Evolutionary conservation across 2,329 filamentous ascomycete genomes (phyloP).

Genomic region (Cryphonectria japonica): DNA sequence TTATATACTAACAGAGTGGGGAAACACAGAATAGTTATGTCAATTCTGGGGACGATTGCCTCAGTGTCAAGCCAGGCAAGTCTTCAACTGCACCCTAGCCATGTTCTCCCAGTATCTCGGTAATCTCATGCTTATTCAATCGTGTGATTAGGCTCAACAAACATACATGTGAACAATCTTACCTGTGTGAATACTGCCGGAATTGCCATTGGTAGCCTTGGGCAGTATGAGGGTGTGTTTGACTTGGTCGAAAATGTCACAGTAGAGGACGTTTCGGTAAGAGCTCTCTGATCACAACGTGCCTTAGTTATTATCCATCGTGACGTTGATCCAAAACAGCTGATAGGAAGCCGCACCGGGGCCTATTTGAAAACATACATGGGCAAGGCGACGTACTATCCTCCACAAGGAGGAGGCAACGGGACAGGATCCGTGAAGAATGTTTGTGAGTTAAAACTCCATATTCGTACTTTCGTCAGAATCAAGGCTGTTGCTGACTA

Average conservation of each 20-base stretch:
- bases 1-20: neutral
- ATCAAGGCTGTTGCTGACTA: neutral
- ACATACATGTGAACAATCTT: slow-evolving; percentile 12
- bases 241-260: slow-evolving; percentile 19
- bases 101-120: neutral
- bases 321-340: neutral
- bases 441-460: slow-evolving; percentile 7
- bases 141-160: slow-evolving; percentile 9
- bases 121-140: neutral
- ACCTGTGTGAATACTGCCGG: slow-evolving; percentile 17
- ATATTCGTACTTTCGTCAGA: neutral
- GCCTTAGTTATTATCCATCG: too few relatives aligned
- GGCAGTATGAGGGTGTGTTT: slow-evolving; percentile 16
- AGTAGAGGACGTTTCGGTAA: slow-evolving; percentile 17
- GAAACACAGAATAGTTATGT: neutral
- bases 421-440: slow-evolving; percentile 20
- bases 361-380: slow-evolving; percentile 22
- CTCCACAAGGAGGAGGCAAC: slow-evolving; percentile 20
- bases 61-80: slow-evolving; percentile 20
- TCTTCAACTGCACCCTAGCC: neutral
- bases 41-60: slow-evolving; percentile 15
- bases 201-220: slow-evolving; percentile 18
- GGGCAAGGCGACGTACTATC: slow-evolving; percentile 20
- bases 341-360: slow-evolving; percentile 18
- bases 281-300: neutral